Base-by-base conservation (phyloP, 1,284 basidiomycete genomes). In the Ceratobasidium sp. region DNA sequence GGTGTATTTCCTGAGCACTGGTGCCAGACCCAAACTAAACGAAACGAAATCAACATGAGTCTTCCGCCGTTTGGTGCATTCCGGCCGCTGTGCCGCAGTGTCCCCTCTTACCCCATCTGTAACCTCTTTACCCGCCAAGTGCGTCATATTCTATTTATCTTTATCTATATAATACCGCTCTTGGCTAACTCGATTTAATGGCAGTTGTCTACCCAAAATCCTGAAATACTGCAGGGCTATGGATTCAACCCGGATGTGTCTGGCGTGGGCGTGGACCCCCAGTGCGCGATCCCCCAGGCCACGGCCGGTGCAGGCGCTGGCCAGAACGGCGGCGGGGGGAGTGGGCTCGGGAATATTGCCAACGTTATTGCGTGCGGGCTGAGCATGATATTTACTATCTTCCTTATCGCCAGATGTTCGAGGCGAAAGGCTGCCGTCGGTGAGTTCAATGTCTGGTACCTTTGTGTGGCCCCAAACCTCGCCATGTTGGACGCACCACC, bases 121-220 rank as follows among this genome's bases (percentile, higher is more conserved):
- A 92, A 92, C 82, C 89, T 92, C 81, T 93, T 93, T 84, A 92
- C 91, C 83, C 88, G 87, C 79, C 91, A 92, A 86, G 91, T 88
- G 12, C 42, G 78, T 79, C 75, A 64, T 20, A 56, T 58, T 60
- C 20, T n/a, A 15, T 39, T 20, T 60, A 20, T 33, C 1, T 40
- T 4, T 33, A 33, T 33, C 33, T 33, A 33, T 33, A 33, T 33
- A 33, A 51, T 23, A 64, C 63, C 33, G 56, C 60, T 58, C 39
- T 33, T 64, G 61, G 40, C 58, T 23, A 3, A 20, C 51, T 46
- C 33, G 78, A 49, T 15, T 75, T 33, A 33, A 33, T 64, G 42
- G 60, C 71, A 75, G 71, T 60, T 75, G 51, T 75, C 53, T 3
- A 64, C 71, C 39, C 58, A 75, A 40, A 20, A 33, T 53, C 71